Base-by-base conservation (phyloP, 345 rosid genomes). In the Cochlearia excelsa region DNA sequence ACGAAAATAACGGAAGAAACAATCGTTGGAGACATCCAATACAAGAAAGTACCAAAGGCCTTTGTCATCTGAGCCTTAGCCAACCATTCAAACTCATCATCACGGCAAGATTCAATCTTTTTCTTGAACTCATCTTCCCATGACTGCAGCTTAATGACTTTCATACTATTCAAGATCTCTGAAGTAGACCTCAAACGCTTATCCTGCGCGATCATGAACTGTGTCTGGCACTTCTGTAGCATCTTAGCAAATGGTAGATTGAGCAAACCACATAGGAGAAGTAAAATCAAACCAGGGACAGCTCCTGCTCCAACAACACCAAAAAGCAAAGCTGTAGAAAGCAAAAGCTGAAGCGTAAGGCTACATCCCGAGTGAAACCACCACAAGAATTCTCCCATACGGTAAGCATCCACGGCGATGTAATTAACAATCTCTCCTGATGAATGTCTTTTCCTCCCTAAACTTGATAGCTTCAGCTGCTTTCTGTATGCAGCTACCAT, bases 41-140 rank as follows among this genome's bases (percentile, higher is more conserved):
- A 88, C 43, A 86, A 2, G 44, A 74, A 64, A 7, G 79, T 71
- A 28, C 74, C 78, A 46, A 68, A 82, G 16, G 83, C 63, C 74
- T 73, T 82, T 43, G 66, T 79, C 42, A 77, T 4, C 69, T 84
- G 91, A 33, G 74, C 65, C 60, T 78, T 70, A 7, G 84, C 61
- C 64, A 86, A 64, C 85, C 88, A 86, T 70, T 74, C 81, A 68
- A 84, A 83, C 57, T 88, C 96, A 0, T 45, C 73, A 5, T 54
- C 86, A 42, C 96, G 83, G 38, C 31, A 46, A 1, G 78, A 74
- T 34, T 81, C 83, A 26, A 86, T 81, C 76, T 73, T 65, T 65
- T 60, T 73, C 73, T 81, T 75, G 79, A 89, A 86, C 63, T 81
- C 80, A 28, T 77, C 87, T 77, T 82, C 95, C 97, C 97, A 89